phyloP scores from a whole-genome alignment of 1,139 yeast genomes.

The Nematodospora anomalae region DNA sequence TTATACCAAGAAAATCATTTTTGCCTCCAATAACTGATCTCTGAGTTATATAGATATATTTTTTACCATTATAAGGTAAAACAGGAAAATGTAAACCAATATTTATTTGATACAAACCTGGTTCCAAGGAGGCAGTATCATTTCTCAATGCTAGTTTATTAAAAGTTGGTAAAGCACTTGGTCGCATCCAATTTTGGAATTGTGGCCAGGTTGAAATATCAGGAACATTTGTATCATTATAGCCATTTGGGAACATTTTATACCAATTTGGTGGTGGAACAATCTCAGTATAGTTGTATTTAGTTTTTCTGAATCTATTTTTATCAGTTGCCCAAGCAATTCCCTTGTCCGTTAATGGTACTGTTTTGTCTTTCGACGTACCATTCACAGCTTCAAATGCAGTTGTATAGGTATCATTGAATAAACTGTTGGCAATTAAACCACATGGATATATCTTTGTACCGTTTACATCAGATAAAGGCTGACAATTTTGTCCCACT shows the following conservation, averaged over 20 bases:
- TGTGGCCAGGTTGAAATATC: constrained; percentile 59
- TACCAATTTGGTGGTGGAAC: constrained; percentile 83
- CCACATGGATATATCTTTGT: constrained; percentile 74
- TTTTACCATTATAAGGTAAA: constrained; percentile 75
- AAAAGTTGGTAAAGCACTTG: constrained; percentile 86
- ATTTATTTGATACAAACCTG: constrained; percentile 70
- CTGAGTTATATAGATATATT: constrained; percentile 76
- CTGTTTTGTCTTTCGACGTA: constrained; percentile 37
- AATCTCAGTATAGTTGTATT: constrained; percentile 55
- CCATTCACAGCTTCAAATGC: constrained; percentile 41
- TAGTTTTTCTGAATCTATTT: constrained; percentile 57
- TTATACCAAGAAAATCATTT: constrained; percentile 80
- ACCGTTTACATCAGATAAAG: constrained; percentile 61
- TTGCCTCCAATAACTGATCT: constrained; percentile 90
- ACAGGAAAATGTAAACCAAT: constrained; percentile 92
- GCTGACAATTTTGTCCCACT: constrained; percentile 85
- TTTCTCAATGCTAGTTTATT: constrained; percentile 81
- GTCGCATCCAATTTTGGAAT: constrained; percentile 97
- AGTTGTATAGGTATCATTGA: constrained; percentile 64
- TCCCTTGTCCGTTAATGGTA: constrained; percentile 49
- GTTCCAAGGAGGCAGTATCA: constrained; percentile 57
- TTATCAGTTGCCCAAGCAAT: constrained; percentile 72
- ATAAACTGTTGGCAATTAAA: constrained; percentile 70
- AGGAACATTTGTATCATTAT: constrained; percentile 63
- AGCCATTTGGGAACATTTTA: constrained; percentile 65